Percentiles rank a stretch among this genome's conserved stretches.
Conservation (phyloP, 2,329 filamentous ascomycete species). For the Microdochium bolleyi region DNA sequence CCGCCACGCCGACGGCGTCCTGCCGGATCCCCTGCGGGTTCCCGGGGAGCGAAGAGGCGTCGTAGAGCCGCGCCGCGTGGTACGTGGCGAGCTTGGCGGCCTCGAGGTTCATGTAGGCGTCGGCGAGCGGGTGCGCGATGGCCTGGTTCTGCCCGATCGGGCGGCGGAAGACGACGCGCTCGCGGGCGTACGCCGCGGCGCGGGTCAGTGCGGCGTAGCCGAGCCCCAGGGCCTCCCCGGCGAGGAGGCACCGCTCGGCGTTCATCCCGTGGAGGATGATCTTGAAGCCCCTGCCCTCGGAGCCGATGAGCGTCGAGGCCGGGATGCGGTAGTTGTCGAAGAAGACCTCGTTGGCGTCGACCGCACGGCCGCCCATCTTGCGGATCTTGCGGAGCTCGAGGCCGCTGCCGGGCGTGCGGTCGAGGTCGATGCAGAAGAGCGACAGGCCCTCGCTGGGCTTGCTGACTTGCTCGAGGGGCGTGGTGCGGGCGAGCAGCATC, state of each 20-base stretch:
- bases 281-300: constrained; percentile 70
- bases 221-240: constrained; percentile 71
- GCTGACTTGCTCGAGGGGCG: constrained; percentile 54
- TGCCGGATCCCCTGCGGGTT: constrained; percentile 28
- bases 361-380: constrained; percentile 78
- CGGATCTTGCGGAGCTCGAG: constrained; percentile 65
- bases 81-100: constrained; percentile 58
- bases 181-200: constrained; percentile 58
- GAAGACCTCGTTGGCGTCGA: constrained; percentile 83
- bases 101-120: constrained; percentile 58
- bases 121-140: constrained; percentile 57
- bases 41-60: constrained; percentile 30
- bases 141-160: constrained; percentile 61
- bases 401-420: constrained; percentile 37
- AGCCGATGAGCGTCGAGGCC: constrained; percentile 56
- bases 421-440: constrained; percentile 73
- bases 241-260: constrained; percentile 66
- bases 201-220: constrained; percentile 63
- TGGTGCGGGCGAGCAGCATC: constrained; percentile 74
- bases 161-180: constrained; percentile 57
- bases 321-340: constrained; percentile 72
- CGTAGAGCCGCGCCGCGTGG: constrained; percentile 56
- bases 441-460: constrained; percentile 71
- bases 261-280: constrained; percentile 77
- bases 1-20: constrained; percentile 53